phyloP scores from a whole-genome alignment of 2,329 filamentous ascomycete genomes.

The Bipolaris bicolor region DNA sequence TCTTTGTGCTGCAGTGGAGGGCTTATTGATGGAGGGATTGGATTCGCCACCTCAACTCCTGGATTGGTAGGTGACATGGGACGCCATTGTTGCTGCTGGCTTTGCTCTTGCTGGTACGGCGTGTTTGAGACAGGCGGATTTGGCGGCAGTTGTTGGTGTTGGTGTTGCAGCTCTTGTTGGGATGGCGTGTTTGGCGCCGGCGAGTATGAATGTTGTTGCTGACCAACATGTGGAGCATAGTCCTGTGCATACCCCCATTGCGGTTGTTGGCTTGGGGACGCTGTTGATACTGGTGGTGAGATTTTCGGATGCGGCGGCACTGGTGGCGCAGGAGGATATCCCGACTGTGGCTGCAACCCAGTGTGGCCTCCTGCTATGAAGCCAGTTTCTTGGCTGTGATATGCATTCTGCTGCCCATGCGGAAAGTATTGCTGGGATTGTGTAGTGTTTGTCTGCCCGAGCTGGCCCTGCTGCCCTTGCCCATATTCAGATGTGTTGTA shows the following conservation, averaged over 20 bases:
- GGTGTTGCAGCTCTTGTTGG: background rate
- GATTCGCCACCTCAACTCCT: background rate
- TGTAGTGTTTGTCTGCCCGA: background rate
- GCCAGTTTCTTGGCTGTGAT: background rate
- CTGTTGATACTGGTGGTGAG: background rate
- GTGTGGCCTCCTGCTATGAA: background rate
- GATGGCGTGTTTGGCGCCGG: background rate
- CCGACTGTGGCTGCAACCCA: background rate
- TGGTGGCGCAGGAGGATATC: background rate
- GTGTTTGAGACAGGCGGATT: background rate
- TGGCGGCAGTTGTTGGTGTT: background rate
- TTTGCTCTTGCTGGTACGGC: constrained; percentile 16
- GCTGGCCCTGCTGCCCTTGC: constrained; percentile 10
- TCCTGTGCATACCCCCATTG: background rate
- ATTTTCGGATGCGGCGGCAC: background rate
- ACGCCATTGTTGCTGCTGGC: constrained; percentile 38
- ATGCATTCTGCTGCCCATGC: background rate
- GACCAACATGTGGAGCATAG: background rate
- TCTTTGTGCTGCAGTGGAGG: background rate
- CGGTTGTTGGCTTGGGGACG: background rate
- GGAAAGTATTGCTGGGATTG: background rate
- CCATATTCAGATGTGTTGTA: constrained; percentile 16
- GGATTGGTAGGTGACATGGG: constrained; percentile 11
- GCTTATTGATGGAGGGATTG: background rate
- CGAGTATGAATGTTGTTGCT: background rate